Evolutionary conservation across 257 asterid genomes (phyloP).

Genomic region (Fraxinus anomala): DNA sequence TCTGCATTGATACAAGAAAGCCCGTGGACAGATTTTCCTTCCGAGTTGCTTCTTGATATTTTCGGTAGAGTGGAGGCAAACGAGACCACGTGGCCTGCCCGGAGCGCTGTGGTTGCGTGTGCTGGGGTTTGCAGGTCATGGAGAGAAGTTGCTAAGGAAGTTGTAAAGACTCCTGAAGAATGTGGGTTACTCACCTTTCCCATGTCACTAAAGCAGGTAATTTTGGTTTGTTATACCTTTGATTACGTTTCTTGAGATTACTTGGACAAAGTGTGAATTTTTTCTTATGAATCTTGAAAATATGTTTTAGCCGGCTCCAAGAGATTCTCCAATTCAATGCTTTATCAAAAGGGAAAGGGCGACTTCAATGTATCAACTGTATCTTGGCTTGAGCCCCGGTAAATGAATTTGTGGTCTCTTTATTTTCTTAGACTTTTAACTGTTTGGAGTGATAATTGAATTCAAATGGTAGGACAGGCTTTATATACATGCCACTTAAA

Average conservation of each 20-base stretch:
- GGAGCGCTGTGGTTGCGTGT: conserved; percentile 59
- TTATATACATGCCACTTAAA: not conserved
- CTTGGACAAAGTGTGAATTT: not conserved
- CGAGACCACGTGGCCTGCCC: conserved; percentile 60
- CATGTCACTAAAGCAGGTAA: conserved; percentile 71
- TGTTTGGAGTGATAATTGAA: not conserved
- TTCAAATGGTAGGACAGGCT: not conserved
- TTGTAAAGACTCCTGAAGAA: conserved; percentile 58
- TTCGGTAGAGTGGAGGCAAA: conserved; percentile 52
- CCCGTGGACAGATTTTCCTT: conserved; percentile 55
- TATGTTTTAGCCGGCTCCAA: conserved; percentile 65
- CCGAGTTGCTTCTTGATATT: conserved; percentile 65
- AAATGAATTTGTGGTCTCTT: conserved; percentile 25
- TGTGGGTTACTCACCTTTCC: conserved; percentile 82
- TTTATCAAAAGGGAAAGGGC: conserved; percentile 74
- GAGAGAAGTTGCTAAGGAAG: conserved; percentile 59
- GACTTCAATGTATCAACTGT: conserved; percentile 57
- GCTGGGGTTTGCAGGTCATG: conserved; percentile 72
- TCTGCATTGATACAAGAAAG: conserved; percentile 40
- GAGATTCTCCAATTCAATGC: conserved; percentile 71
- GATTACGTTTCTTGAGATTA: not conserved
- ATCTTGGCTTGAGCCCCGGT: conserved; percentile 79
- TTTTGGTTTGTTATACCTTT: not conserved
- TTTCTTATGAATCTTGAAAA: conserved; percentile 6
- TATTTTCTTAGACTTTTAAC: not conserved